Conservation (phyloP, 2,329 filamentous ascomycete genomes). For the Ramularia collo-cygni region DNA sequence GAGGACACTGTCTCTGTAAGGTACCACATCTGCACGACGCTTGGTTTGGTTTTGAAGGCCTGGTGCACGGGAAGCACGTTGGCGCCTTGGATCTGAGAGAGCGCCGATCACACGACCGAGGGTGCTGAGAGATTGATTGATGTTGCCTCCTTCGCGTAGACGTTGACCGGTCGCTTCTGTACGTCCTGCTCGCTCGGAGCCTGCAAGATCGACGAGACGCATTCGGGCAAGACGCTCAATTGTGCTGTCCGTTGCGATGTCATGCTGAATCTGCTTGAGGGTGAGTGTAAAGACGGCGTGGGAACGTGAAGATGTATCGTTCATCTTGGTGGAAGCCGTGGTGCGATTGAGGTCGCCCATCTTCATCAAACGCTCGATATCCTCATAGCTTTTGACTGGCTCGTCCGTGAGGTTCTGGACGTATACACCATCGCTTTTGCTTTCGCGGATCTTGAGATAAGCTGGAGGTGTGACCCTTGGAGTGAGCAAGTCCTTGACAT, state of each 20-base stretch:
- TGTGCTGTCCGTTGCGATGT: constrained; percentile 94
- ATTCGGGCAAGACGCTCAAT: constrained; percentile 93
- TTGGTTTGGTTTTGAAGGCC: constrained; percentile 43
- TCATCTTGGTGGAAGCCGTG: constrained; percentile 95
- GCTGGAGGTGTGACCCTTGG: constrained; percentile 73
- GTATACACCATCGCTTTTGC: constrained; percentile 88
- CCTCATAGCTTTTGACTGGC: constrained; percentile 75
- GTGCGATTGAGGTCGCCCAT: constrained; percentile 83
- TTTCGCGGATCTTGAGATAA: constrained; percentile 96
- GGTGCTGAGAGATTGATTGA: constrained; percentile 97
- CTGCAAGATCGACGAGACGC: constrained; percentile 87
- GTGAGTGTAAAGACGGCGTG: constrained; percentile 98
- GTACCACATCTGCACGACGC: constrained; percentile 54
- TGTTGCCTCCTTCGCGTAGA: constrained; percentile 90
- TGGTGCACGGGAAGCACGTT: constrained; percentile 38
- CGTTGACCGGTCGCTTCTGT: constrained; percentile 91
- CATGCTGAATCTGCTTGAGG: constrained; percentile 96
- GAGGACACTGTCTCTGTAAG: constrained; percentile 82
- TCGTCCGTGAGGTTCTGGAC: constrained; percentile 95
- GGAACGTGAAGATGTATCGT: constrained; percentile 92
- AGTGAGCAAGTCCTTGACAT: constrained; percentile 87
- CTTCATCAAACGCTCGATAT: constrained; percentile 87
- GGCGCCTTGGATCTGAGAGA: constrained; percentile 61
- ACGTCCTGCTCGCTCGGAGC: constrained; percentile 88
- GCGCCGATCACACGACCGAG: constrained; percentile 93